Evolutionary conservation across 192 early-diverging fungal genomes (phyloP).

Genomic region (Anaeromyces robustus): DNA sequence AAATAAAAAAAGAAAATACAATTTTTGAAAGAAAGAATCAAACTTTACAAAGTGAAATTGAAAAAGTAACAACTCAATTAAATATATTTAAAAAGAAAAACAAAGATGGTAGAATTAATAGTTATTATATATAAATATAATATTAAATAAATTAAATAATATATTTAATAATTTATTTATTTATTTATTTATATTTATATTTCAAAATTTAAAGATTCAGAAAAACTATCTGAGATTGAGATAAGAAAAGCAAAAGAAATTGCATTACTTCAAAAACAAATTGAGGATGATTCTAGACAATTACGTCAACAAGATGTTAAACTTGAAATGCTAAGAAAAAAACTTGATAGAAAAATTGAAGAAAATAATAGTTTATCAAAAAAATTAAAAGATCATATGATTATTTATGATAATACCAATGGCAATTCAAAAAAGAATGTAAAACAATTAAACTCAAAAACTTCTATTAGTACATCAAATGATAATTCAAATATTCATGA

Average conservation of each 20-base stretch:
- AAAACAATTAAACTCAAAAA: not conserved
- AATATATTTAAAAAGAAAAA: constrained; percentile 21
- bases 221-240: constrained; percentile 22
- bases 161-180: no score
- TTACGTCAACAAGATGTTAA: constrained; percentile 18
- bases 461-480: not conserved
- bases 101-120: constrained; percentile 21
- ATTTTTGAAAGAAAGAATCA: constrained; percentile 2
- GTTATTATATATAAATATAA: no score
- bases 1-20: constrained; percentile 16
- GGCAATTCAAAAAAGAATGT: not conserved
- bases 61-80: constrained; percentile 8
- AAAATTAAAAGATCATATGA: not conserved
- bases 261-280: constrained; percentile 14
- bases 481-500: not conserved
- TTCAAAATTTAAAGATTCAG: constrained; percentile 20
- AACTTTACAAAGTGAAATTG: constrained; percentile 20
- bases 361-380: not conserved
- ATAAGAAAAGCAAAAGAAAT: constrained; percentile 14
- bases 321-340: constrained; percentile 17
- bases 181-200: no score
- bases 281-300: constrained; percentile 20
- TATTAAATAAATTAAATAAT: no score
- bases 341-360: constrained; percentile 17
- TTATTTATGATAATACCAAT: not conserved